These are phyloP conservation scores for Diplodia corticola DNA, from an alignment of 2,329 filamentous ascomycete species.

Conservation along the genomic window DNA sequence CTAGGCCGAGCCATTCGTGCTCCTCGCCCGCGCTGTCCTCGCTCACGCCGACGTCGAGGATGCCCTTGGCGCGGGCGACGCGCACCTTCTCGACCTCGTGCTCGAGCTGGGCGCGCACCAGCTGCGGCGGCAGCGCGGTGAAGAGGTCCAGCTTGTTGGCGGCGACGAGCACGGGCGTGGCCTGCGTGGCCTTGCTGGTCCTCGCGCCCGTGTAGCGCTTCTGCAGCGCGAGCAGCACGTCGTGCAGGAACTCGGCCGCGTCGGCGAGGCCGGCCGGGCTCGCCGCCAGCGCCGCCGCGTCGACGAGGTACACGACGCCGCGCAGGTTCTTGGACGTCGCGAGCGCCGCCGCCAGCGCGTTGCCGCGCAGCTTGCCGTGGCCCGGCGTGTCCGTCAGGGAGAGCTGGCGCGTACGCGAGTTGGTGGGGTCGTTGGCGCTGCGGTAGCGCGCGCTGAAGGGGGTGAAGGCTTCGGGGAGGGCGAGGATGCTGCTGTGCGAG, in stretches of 20 bases:
- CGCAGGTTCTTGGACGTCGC: slow-evolving; percentile 48
- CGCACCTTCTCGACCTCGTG: slow-evolving; percentile 78
- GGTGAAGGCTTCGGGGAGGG: slow-evolving; percentile 54
- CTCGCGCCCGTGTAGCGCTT: slow-evolving; percentile 62
- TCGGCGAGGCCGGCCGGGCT: slow-evolving; percentile 59
- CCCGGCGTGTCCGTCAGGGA: slow-evolving; percentile 86
- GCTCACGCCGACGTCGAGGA: slow-evolving; percentile 79
- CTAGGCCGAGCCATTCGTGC: slow-evolving; percentile 75
- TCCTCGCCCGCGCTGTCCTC: slow-evolving; percentile 57
- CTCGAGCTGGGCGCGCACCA: slow-evolving; percentile 76
- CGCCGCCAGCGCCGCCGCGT: slow-evolving; percentile 59
- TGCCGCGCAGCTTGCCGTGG: slow-evolving; percentile 80
- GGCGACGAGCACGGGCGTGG: slow-evolving; percentile 76
- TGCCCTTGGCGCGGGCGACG: slow-evolving; percentile 69
- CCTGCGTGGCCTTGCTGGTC: slow-evolving; percentile 57
- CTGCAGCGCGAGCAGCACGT: slow-evolving; percentile 81
- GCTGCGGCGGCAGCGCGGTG: slow-evolving; percentile 76
- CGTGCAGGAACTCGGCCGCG: slow-evolving; percentile 82
- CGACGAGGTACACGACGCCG: slow-evolving; percentile 85
- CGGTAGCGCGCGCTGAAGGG: slow-evolving; percentile 64
- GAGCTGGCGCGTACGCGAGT: slow-evolving; percentile 62
- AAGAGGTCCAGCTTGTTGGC: slow-evolving; percentile 97
- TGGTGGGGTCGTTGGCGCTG: slow-evolving; percentile 63
- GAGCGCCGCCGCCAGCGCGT: slow-evolving; percentile 57
- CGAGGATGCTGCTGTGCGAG: slow-evolving; percentile 57